Base-by-base conservation (phyloP, 2,329 filamentous ascomycete species). In the Monosporascus sp. region DNA sequence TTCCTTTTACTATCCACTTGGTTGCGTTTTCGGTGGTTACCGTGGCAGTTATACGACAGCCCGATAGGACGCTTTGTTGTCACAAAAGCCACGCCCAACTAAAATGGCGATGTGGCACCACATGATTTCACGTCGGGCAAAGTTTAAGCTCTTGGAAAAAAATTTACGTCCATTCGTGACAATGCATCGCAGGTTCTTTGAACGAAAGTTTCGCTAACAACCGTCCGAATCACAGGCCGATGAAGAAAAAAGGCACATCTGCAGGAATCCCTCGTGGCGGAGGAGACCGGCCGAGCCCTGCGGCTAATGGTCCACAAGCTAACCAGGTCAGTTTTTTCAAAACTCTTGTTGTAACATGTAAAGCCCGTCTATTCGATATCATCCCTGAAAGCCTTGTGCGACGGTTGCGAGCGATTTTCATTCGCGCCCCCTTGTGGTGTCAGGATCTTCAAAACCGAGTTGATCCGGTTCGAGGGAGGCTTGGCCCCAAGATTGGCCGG, bases 231-330 rank as follows among this genome's bases (percentile, higher is more conserved):
- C 54, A 51, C 67, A 92, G 88, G 60, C 88, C 88, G 45, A 79
- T 87, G 70, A 92, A 92, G 75, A 90, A 88, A 74, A 87, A 86
- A 70, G 78, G 84, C 61, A 82, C 83, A 59, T 81, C 84, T 61
- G 86, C 85, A 68, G 88, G 87, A 64, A 78, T 89, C 67, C 81
- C 86, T 66, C 82, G 83, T 64, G 72, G 77, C 61, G 79, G 79
- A 74, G 84, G 83, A 70, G 85, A 86, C 70, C 78, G 82, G 61
- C 81, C 78, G 70, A 82, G 81, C 67, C 82, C 85, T 60, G 73
- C 80, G 64, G 77, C 78, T 66, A 82, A 79, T 71, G 83, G 84
- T 70, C 67, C 68, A 47, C 62, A 70, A 44, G 72, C 73, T 60
- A 77, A 78, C 54, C 77, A 81, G 76, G 82, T 86, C 77, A 69